Conservation (phyloP, 495 filamentous ascomycete species). For the Trichoderma asperelloides region DNA sequence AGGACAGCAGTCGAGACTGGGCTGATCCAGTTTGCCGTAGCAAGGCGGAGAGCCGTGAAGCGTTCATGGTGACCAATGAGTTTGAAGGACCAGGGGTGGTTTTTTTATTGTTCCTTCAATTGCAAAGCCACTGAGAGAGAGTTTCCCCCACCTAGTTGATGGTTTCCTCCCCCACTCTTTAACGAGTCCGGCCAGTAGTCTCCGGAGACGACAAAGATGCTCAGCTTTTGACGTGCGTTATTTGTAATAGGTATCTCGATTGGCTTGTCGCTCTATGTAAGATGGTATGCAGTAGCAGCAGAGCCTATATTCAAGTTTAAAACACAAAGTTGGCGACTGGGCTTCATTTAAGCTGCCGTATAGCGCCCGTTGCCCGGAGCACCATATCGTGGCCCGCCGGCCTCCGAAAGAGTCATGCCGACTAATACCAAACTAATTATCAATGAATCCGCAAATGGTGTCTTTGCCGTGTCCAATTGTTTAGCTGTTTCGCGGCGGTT, state of each 20-base stretch:
- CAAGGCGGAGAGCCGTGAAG: neutral
- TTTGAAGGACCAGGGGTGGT: neutral
- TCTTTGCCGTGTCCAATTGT: neutral
- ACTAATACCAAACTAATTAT: neutral
- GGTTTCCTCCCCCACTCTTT: constrained; percentile 6
- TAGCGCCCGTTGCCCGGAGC: neutral
- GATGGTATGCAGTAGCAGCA: neutral
- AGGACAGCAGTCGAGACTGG: neutral
- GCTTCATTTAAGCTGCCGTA: neutral
- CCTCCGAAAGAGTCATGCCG: neutral
- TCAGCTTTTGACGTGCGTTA: neutral
- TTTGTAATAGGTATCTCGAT: neutral
- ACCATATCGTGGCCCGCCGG: neutral
- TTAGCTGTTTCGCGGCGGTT: neutral
- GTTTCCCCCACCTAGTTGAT: neutral
- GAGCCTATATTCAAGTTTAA: neutral
- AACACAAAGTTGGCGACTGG: neutral
- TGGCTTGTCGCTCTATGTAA: neutral
- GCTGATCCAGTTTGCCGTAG: neutral
- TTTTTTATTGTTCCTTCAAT: neutral
- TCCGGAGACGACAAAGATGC: neutral
- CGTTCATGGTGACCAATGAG: neutral
- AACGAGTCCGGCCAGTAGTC: neutral
- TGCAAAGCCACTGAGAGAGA: neutral
- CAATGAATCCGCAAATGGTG: neutral